Percentiles rank a stretch among this genome's conserved stretches.
phyloP scores from a whole-genome alignment of 2,329 filamentous ascomycete genomes.

The Dactylonectria estremocensis region DNA sequence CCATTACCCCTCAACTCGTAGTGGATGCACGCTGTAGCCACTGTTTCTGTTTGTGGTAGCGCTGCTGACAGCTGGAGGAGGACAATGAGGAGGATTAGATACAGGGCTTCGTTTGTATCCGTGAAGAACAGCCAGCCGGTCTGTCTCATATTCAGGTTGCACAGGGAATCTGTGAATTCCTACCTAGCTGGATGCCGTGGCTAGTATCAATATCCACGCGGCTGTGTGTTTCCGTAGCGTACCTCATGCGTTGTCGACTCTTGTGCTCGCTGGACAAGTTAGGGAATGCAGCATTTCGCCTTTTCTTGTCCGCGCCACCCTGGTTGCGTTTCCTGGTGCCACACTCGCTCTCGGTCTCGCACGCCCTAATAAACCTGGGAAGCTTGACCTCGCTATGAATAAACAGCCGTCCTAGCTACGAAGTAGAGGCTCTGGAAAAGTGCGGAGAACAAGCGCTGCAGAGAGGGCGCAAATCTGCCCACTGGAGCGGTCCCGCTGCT shows the following conservation, averaged over 20 bases:
- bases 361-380: not conserved
- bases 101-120: no score
- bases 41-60: no score
- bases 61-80: no score
- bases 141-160: not conserved
- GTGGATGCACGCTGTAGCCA: no score
- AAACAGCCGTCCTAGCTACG: not conserved
- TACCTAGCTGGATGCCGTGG: not conserved
- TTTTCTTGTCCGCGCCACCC: not conserved
- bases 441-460: not conserved
- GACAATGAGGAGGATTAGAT: no score
- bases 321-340: not conserved
- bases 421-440: not conserved
- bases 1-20: no score
- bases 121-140: no score
- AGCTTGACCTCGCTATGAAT: not conserved
- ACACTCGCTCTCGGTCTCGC: conserved; percentile 3
- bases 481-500: conserved; percentile 6
- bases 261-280: not conserved
- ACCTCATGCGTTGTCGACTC: not conserved
- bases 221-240: not conserved
- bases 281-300: not conserved
- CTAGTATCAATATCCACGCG: not conserved
- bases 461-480: not conserved
- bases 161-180: no score